Percentiles rank a stretch among this genome's conserved stretches.
phyloP scores from a whole-genome alignment of 1,139 yeast species.

The Suzukiozyma palmioleophila region DNA sequence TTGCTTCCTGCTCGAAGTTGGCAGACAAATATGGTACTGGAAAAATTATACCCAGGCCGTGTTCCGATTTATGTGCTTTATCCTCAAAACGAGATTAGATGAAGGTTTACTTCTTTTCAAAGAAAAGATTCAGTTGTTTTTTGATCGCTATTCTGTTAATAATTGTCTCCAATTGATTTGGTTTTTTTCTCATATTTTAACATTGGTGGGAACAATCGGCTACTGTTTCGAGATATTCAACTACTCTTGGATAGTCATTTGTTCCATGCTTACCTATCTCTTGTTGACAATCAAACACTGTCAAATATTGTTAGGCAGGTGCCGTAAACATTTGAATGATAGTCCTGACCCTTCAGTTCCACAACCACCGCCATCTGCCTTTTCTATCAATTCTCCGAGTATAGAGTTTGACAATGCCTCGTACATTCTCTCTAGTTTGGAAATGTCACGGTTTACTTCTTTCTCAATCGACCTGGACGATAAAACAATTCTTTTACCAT shows the following conservation, averaged over 20 bases:
- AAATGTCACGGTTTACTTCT: neutral
- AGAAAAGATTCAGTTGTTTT: neutral
- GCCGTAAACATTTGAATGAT: neutral
- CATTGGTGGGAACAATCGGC: conserved; percentile 10
- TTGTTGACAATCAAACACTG: conserved; percentile 19
- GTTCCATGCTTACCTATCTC: conserved; percentile 16
- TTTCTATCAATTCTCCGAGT: neutral
- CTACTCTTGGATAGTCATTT: conserved; percentile 8
- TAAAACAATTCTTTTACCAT: neutral
- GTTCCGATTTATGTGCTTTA: neutral
- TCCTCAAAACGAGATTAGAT: neutral
- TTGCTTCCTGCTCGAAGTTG: neutral
- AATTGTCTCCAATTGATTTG: conserved; percentile 14
- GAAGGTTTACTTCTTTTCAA: neutral
- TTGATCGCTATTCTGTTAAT: neutral
- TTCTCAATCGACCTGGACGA: neutral
- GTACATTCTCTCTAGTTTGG: neutral
- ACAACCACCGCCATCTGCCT: neutral
- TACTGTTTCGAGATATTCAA: conserved; percentile 4
- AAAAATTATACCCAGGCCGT: neutral
- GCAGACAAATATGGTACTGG: neutral
- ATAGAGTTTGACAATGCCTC: neutral
- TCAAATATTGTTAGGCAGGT: neutral
- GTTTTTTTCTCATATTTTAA: conserved; percentile 16
- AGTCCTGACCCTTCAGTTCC: neutral